Base-by-base conservation (phyloP, 2,329 filamentous ascomycete species). In the Nemania sp. region DNA sequence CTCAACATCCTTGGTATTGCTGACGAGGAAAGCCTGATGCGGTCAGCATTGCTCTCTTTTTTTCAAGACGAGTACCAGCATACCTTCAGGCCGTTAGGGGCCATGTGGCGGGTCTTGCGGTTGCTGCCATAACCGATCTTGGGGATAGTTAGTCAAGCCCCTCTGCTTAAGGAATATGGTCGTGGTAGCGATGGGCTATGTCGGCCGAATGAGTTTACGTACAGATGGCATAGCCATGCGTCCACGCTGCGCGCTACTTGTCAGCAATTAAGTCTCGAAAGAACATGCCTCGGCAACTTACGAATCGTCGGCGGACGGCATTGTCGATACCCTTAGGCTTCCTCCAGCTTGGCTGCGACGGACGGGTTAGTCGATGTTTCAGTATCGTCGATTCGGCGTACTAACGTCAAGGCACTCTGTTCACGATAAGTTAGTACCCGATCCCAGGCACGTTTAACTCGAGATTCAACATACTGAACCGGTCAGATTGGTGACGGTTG, bases 271-370 rank as follows among this genome's bases (percentile, higher is more conserved):
- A 11, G 17, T 20, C 12, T 6, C 39, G 29, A 5, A 15, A 50
- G 5, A 43, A 25, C 2, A 20, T 51, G 3, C 13, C 34, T 51
- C 40, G 37, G 34, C 13, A 42, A 64, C 63, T 59, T 64, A 65
- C 63, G 87, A 99, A 99, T 73, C 95, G 91, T 87, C 95, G 89
- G 80, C 95, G 91, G 79, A 99, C 94, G 77, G 91, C 86, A 86
- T 93, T 96, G 85, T 99, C 95, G 82, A 99, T 99, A 92, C 95
- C 95, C 91, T 99, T 99, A 73, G 95, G 95, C 88, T 98, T 99
- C 84, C 95, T 90, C 95, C 95, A 99, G 53, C 35, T 87, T 87
- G 64, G 54, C 68, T 65, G 20, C 34, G 21, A 45, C 12, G 42
- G 21, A 13, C 17, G 18, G 4, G 10, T 65, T 59, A 65, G 55